Evolutionary conservation across 1,284 basidiomycete genomes (phyloP), one percentile per base, ranked within the genome.

Genomic region (Microbotryum scabiosae): DNA sequence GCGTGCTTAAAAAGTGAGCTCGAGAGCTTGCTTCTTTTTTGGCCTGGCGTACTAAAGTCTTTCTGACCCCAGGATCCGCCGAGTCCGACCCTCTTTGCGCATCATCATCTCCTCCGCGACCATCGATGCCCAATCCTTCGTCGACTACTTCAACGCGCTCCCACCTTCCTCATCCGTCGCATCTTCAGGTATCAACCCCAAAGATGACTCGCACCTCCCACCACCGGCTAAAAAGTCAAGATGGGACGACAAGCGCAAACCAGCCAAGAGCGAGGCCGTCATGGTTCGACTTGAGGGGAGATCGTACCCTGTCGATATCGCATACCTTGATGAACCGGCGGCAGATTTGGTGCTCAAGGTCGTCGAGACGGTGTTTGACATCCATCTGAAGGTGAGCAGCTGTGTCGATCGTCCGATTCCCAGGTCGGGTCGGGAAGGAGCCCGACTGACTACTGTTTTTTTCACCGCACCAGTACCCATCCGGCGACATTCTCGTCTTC

Each of bases 31-130:
- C 60, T 51, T 21, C 12, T 8, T 20, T 21, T 50, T 26, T 51
- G 16, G 8, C 4, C 28, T 53, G 55, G 25, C 44, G 21, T 50
- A 23, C 21, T 50, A 36, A 46, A 44, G 4, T 18, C 18, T 41
- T 20, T 28, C 28, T 30, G 5, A 12, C 46, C 7, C 44, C 41
- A 67, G 54, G 68, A 93, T 98, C 60, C 85, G 88, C 49, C 82
- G 85, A 58, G 93, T 94, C 73, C 82, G 94, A 49, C 88, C 90
- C 3, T 85, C 87, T 8, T 81, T 98, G 50, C 82, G 96, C 25
- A 79, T 98, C 26, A 85, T 98, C 49, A 85, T 98, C 41, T 93
- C 92, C 4, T 96, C 92, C 5, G 96, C 96, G 2, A 98, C 94
- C 1, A 83, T 97, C 23, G 93, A 97, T 74, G 94, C 91, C 44